These are phyloP conservation scores for Nakataea oryzae DNA, from an alignment of 2,329 filamentous ascomycete genomes.

Conservation along the genomic window DNA sequence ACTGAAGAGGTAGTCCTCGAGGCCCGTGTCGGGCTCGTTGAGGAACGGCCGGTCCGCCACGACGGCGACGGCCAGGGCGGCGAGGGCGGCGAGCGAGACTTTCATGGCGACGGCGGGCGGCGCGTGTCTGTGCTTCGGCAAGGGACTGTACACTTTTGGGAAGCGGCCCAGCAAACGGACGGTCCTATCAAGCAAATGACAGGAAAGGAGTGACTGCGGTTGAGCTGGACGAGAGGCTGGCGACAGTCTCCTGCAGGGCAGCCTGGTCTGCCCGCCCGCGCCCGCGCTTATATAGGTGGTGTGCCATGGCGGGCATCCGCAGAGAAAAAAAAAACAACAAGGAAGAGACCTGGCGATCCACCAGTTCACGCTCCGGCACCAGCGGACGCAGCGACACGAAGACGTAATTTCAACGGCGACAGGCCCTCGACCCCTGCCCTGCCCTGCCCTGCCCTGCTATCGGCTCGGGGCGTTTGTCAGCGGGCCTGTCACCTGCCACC, in stretches of 20 bases:
- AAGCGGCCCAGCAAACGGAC: neutral
- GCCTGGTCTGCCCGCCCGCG: no score
- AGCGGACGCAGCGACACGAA: no score
- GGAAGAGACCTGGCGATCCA: no score
- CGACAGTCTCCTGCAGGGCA: neutral
- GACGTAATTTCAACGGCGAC: no score
- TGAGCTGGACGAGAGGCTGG: neutral
- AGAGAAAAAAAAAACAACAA: no score
- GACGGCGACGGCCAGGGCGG: conserved; percentile 13
- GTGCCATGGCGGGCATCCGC: no score
- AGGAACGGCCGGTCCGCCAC: conserved; percentile 19
- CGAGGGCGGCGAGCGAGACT: neutral
- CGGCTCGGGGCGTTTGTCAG: no score
- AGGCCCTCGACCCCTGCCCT: no score
- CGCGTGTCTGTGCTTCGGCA: neutral
- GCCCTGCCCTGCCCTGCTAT: no score
- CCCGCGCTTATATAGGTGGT: neutral
- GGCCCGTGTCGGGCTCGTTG: conserved; percentile 24
- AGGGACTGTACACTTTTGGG: neutral
- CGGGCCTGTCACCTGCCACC: no score
- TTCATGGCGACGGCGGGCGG: neutral
- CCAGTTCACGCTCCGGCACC: no score
- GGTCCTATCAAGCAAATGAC: neutral
- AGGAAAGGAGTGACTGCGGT: neutral
- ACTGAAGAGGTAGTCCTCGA: conserved; percentile 16